Evolutionary conservation across 169 alveolate species (phyloP).

Genomic region (Cryptosporidium andersoni): DNA sequence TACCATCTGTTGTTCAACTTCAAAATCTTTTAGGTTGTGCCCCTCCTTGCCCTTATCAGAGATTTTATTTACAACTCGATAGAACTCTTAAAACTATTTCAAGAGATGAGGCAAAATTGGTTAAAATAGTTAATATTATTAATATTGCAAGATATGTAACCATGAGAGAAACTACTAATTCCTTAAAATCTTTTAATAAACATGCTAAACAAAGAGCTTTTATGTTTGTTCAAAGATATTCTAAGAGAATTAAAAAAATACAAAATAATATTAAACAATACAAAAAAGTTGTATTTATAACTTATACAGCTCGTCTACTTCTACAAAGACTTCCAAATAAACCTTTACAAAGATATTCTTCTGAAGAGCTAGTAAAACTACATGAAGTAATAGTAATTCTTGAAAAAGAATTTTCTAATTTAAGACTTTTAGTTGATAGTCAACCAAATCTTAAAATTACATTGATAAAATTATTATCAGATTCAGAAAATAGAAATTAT

Average conservation of each 20-base stretch:
- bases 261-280: conserved; percentile 24
- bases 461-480: conserved; percentile 12
- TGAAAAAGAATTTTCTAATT: conserved; percentile 10
- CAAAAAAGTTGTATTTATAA: conserved; percentile 21
- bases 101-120: conserved; percentile 22
- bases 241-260: conserved; percentile 8
- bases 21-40: conserved; percentile 56
- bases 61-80: conserved; percentile 48
- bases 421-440: conserved; percentile 3
- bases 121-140: conserved; percentile 30
- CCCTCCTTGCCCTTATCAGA: conserved; percentile 35
- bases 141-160: conserved; percentile 58
- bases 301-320: conserved; percentile 13
- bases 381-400: conserved; percentile 13
- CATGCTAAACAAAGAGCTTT: conserved; percentile 54
- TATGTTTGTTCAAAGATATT: conserved; percentile 42
- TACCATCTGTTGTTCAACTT: conserved; percentile 39
- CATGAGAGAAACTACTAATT: conserved; percentile 44
- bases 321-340: conserved; percentile 45
- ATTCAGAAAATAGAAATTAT: conserved; percentile 2
- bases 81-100: conserved; percentile 33
- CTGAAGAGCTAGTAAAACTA: conserved; percentile 15
- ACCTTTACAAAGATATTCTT: conserved; percentile 2
- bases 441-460: conserved; percentile 19
- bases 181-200: conserved; percentile 25